Evolutionary conservation across 441 rosid genomes (phyloP).

Genomic region (Croton laevigatus): DNA sequence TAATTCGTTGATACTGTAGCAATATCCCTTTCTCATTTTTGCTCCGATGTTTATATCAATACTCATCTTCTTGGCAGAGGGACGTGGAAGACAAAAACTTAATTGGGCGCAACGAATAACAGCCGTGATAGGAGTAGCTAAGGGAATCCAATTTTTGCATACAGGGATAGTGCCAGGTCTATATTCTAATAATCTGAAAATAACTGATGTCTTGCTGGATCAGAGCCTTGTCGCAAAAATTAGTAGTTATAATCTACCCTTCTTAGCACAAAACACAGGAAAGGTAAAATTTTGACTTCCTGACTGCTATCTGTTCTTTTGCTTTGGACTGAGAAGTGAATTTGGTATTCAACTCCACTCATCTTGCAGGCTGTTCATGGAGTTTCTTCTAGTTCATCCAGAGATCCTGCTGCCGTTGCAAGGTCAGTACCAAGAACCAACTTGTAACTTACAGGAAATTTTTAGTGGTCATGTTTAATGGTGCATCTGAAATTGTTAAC

Average conservation of each 20-base stretch:
- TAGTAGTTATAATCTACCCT: conserved; percentile 83
- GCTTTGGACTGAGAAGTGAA: background rate
- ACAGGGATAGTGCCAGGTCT: conserved; percentile 89
- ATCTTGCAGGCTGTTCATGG: conserved; percentile 50
- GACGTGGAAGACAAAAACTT: conserved; percentile 37
- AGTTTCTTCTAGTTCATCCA: conserved; percentile 39
- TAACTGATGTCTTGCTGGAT: conserved; percentile 80
- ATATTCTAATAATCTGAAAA: conserved; percentile 69
- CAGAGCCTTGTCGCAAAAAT: conserved; percentile 75
- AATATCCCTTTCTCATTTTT: background rate
- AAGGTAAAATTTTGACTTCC: conserved; percentile 42
- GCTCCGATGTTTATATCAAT: background rate
- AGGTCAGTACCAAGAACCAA: conserved; percentile 34
- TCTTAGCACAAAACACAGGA: conserved; percentile 56
- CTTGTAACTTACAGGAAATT: background rate
- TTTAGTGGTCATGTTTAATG: background rate
- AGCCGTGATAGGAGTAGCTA: conserved; percentile 78
- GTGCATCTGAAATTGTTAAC: too few relatives aligned
- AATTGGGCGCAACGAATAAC: conserved; percentile 81
- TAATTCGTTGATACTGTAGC: too few relatives aligned
- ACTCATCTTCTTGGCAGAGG: conserved; percentile 35
- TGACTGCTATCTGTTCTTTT: background rate
- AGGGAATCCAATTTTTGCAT: conserved; percentile 91
- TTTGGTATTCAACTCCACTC: conserved; percentile 9
- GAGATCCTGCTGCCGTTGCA: conserved; percentile 35